Evolutionary conservation across 768 basidiomycete species (phyloP), one percentile per base, ranked within the genome.

Genomic region (Amanita thiersii): DNA sequence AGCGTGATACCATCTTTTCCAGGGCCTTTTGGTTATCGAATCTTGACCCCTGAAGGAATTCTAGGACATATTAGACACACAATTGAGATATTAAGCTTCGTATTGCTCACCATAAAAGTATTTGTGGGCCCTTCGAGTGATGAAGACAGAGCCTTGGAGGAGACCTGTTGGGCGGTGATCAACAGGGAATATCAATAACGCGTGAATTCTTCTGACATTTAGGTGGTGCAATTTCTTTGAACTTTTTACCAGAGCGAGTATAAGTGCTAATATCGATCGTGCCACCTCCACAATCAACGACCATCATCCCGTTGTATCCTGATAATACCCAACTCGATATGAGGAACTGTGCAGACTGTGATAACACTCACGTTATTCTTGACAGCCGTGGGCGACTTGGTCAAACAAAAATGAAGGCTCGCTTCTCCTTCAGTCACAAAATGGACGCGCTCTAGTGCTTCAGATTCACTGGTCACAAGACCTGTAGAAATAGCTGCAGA

Each of bases 201-300:
- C n/a, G n/a, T n/a, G n/a, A n/a, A n/a, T n/a, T n/a, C n/a, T n/a
- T 12, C 2, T 9, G n/a, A n/a, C n/a, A n/a, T n/a, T n/a, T n/a
- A n/a, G n/a, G n/a, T n/a, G n/a, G n/a, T 10, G 64, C 58, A 26
- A 68, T 63, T 50, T 73, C 71, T 40, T 66, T 57, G 19, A 68
- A 56, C 1, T 38, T 36, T 7, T 51, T 49, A 52, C 12, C 39
- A 40, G 54, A 59, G 20, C 47, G 46, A 10, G 71, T 70, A 7
- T 77, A 77, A 10, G 66, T 61, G 44, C 70, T 74, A 28, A 75
- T 55, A 43, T 77, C 75, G 12, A 76, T 57, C 0, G 72, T 77
- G 14, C 72, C 74, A 18, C 72, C 72, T 4, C 75, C 75, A 5
- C 71, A 72, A 49, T 78, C 75, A 6, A 75, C 64, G 11, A 77